Base-by-base conservation (phyloP, 2,329 filamentous ascomycete species). In the Aspergillaceae sp. region DNA sequence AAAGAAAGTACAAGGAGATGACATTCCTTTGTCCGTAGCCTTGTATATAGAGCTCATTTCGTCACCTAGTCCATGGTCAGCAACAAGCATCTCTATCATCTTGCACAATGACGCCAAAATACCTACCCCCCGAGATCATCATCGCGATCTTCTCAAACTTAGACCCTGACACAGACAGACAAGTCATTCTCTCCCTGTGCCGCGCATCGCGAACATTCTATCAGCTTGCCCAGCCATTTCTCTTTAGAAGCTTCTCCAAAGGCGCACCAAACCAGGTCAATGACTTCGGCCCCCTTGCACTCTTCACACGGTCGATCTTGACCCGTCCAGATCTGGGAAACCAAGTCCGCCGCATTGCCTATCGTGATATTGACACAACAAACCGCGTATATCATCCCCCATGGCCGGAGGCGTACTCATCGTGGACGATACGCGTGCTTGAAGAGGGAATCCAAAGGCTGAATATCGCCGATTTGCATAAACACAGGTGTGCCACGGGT, bases 241-340 rank as follows among this genome's bases (percentile, higher is more conserved):
- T 51, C 4, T 47, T 42, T 11, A 8, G 19, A 4, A 6, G 37
- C 2, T 51, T 35, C 28, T 26, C 26, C 9, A 45, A 36, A 33
- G 32, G 41, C n/a, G 38, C 7, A 29, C 5, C n/a, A 26, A 7
- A 19, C 9, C 3, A 41, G 11, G 27, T 38, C 33, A 30, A 40
- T 26, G 36, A 33, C 9, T 30, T 51, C 5, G 26, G 42, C 3
- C 10, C 45, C 8, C 34, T 49, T 4, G 19, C 49, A 9, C 32
- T 28, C 6, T 51, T 51, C 10, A 29, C 41, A 2, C 29, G 41
- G 26, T 44, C 47, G 4, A 6, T 48, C 8, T 26, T 49, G 43
- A 11, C 11, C 7, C 43, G 49, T n/a, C 47, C 45, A 8, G 19
- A 30, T 4, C 29, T 51, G 37, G 27, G 48, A 28, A 8, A 43